Base-by-base conservation (phyloP, 805 yeast species). In the Kazachstania kunashirensis region DNA sequence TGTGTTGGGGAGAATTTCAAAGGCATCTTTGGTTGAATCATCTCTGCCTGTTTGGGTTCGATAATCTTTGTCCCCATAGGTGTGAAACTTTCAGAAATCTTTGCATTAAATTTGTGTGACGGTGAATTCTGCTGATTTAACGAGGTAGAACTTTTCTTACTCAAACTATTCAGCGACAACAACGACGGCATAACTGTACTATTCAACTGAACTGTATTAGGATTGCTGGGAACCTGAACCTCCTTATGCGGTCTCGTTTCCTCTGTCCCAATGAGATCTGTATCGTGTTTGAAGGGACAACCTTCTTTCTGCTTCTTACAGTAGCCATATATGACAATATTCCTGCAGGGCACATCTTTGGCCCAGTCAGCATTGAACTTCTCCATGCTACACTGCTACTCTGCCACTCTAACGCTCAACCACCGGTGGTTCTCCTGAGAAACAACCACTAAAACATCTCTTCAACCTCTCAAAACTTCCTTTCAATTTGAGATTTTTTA, bases 251-350 rank as follows among this genome's bases (percentile, higher is more conserved):
- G n/a, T n/a, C n/a, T n/a, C n/a, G n/a, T n/a, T n/a, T n/a, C n/a
- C n/a, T n/a, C n/a, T n/a, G n/a, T n/a, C n/a, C n/a, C n/a, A n/a
- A n/a, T n/a, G n/a, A n/a, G 50, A 32, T 62, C 65, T 27, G 54
- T 60, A 40, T 72, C 80, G 55, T 84, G 94, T 34, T 74, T 76
- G 53, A 84, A 85, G 2, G 79, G 80, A 54, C 95, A 85, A 9
- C 95, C 95, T 50, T 84, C 84, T 47, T 81, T 80, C 49, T 83
- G 86, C 61, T 73, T 84, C 56, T 84, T 84, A 65, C 96, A 85
- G 50, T 71, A 84, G 3, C 95, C 96, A 63, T 84, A 85, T 24
- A 84, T 83, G 33, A 79, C 74, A 38, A 84, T 77, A 50, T 85
- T 85, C 55, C 86, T 71, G 61, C 95, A 85, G 38, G 81, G 86